phyloP scores from a whole-genome alignment of 2,329 filamentous ascomycete species.

The Fusarium succisae region DNA sequence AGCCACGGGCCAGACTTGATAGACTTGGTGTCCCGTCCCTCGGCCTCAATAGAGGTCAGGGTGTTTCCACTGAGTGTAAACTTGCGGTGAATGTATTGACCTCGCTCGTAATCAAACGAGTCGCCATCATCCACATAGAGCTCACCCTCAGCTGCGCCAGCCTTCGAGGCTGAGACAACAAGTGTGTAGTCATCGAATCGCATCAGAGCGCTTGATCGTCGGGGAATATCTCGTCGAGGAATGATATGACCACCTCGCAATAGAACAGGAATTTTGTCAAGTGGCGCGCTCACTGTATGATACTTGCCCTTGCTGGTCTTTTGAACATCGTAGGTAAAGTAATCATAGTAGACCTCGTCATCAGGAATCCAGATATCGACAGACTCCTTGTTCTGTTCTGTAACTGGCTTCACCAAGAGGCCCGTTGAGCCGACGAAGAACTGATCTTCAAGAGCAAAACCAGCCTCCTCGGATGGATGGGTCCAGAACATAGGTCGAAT shows the following conservation, averaged over 20 bases:
- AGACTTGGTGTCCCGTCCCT: constrained; percentile 61
- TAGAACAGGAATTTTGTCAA: constrained; percentile 87
- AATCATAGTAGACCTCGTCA: constrained; percentile 91
- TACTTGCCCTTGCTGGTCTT: constrained; percentile 73
- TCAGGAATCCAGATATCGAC: constrained; percentile 90
- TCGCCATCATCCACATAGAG: constrained; percentile 95
- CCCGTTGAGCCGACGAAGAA: constrained; percentile 90
- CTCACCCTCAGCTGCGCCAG: constrained; percentile 73
- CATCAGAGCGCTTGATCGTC: constrained; percentile 89
- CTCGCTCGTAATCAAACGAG: constrained; percentile 85
- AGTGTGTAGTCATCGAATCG: constrained; percentile 95
- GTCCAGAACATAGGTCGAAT: constrained; percentile 93
- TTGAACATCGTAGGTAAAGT: constrained; percentile 86
- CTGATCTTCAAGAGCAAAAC: constrained; percentile 92
- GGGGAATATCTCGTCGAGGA: constrained; percentile 85
- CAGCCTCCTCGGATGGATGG: constrained; percentile 84
- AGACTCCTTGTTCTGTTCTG: constrained; percentile 76
- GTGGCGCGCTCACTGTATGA: constrained; percentile 76
- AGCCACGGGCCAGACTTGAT: constrained; percentile 74
- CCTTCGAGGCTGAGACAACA: constrained; percentile 74
- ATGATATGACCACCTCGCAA: constrained; percentile 95
- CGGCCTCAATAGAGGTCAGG: constrained; percentile 76
- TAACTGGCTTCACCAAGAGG: constrained; percentile 90
- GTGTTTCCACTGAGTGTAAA: constrained; percentile 73
- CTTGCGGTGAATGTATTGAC: constrained; percentile 86